These are phyloP conservation scores for Nicotiana attenuata DNA, from an alignment of 257 asterid species.

Conservation along the genomic window DNA sequence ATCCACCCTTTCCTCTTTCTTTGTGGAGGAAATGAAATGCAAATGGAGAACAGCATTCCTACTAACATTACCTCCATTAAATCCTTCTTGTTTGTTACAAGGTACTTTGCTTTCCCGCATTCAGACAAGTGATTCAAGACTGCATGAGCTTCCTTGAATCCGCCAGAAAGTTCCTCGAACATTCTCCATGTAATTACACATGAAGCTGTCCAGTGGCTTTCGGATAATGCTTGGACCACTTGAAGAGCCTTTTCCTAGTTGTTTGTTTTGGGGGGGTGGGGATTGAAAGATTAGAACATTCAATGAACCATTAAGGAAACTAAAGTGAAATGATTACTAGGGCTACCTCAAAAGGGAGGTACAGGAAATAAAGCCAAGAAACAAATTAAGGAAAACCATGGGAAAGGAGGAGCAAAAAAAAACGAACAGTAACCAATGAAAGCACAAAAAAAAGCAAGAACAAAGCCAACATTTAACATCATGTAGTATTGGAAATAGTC, in stretches of 20 bases:
- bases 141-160: constrained; percentile 55
- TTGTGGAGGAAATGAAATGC: background rate
- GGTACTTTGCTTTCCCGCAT: constrained; percentile 42
- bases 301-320: background rate
- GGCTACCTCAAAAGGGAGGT: background rate
- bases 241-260: constrained; percentile 52
- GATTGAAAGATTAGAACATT: background rate
- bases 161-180: constrained; percentile 57
- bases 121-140: constrained; percentile 57
- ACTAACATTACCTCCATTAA: constrained; percentile 43
- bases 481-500: background rate
- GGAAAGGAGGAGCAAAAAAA: background rate
- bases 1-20: background rate
- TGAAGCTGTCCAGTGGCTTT: constrained; percentile 63
- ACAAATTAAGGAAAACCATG: background rate
- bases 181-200: constrained; percentile 62
- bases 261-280: background rate
- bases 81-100: constrained; percentile 37
- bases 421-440: background rate
- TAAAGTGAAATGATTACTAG: background rate
- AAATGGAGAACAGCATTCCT: background rate
- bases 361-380: background rate
- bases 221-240: constrained; percentile 49
- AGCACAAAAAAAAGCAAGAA: constrained; percentile 1
- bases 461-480: background rate